These are phyloP conservation scores for Chalaropsis ovoidea DNA, from an alignment of 2,329 filamentous ascomycete species.

Conservation along the genomic window DNA sequence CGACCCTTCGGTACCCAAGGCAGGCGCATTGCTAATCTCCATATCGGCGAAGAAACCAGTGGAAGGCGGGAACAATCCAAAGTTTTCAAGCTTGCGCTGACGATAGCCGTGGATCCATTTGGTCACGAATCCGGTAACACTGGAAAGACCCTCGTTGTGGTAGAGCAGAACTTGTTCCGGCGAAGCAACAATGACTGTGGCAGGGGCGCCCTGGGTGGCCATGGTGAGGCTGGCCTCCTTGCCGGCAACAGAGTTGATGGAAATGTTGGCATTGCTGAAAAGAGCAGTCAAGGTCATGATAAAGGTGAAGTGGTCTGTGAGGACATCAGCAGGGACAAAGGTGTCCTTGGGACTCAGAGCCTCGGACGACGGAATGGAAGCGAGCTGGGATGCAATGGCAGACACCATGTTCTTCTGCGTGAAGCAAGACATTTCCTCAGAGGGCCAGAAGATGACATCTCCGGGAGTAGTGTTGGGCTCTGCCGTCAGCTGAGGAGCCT, in stretches of 20 bases:
- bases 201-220: constrained; percentile 63
- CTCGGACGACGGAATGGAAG: constrained; percentile 63
- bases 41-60: constrained; percentile 35
- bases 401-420: constrained; percentile 76
- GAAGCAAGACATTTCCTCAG: constrained; percentile 68
- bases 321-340: constrained; percentile 72
- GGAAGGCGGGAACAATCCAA: constrained; percentile 60
- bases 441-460: constrained; percentile 58
- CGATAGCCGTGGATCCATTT: constrained; percentile 62
- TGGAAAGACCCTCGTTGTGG: constrained; percentile 14
- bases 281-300: constrained; percentile 71
- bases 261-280: constrained; percentile 73
- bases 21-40: constrained; percentile 47
- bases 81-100: constrained; percentile 54
- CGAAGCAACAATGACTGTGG: constrained; percentile 72
- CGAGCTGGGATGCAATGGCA: constrained; percentile 68
- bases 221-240: constrained; percentile 59
- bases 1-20: constrained; percentile 46
- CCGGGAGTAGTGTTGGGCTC: constrained; percentile 45
- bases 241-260: constrained; percentile 79
- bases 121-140: constrained; percentile 49
- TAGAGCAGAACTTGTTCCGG: constrained; percentile 39
- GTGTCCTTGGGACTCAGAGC: constrained; percentile 65
- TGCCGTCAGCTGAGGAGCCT: constrained; percentile 54
- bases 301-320: constrained; percentile 70